Conservation (phyloP, 169 alveolate species). For the Plasmodium coatneyi region DNA sequence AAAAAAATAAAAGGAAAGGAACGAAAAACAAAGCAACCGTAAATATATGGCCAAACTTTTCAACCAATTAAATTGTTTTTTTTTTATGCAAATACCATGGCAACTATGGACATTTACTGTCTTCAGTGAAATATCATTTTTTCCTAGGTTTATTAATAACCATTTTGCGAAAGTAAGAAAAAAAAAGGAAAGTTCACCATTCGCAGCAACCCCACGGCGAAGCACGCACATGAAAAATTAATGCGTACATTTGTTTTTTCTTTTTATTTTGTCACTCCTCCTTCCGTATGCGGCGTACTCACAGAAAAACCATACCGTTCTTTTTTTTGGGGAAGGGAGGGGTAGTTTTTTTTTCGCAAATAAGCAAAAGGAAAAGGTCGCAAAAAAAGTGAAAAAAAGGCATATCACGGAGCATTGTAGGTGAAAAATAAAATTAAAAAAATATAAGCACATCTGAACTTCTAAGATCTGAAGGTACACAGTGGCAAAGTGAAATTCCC, state of each 20-base stretch:
- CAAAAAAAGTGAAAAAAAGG: background rate
- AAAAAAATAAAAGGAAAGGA: background rate
- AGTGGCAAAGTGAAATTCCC: background rate
- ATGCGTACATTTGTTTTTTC: background rate
- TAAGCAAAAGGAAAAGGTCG: background rate
- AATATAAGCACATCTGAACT: background rate
- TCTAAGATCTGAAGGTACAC: background rate
- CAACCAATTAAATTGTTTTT: background rate
- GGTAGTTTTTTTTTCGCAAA: background rate
- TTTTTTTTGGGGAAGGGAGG: background rate
- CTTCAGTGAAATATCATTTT: background rate
- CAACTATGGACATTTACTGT: background rate
- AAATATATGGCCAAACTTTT: background rate
- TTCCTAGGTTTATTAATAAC: background rate
- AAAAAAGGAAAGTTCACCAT: background rate
- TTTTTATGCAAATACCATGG: background rate
- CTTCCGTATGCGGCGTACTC: background rate
- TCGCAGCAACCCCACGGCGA: background rate
- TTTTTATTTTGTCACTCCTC: background rate
- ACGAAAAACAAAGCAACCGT: background rate
- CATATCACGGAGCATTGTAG: background rate
- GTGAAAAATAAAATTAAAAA: background rate
- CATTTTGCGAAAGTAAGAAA: background rate
- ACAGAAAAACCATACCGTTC: background rate
- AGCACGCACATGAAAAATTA: background rate